phyloP scores from a whole-genome alignment of 2,329 filamentous ascomycete genomes.

The Stylonectria norvegica region DNA sequence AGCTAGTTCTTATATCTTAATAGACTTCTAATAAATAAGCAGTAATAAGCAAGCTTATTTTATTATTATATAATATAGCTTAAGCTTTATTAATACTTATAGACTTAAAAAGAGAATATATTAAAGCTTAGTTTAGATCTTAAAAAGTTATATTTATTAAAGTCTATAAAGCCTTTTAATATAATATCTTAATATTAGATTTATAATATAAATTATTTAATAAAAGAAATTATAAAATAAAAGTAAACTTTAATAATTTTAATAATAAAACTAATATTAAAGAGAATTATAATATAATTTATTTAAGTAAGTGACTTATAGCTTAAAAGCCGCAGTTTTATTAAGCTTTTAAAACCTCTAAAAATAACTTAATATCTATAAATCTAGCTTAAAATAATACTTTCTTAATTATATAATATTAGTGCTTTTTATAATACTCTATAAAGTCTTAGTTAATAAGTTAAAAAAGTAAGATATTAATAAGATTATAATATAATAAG shows the following conservation, averaged over 20 bases:
- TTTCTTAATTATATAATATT: slow-evolving; percentile 7
- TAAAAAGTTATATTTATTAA: neutral
- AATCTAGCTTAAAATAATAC: too few relatives aligned
- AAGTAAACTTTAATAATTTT: neutral
- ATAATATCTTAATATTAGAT: neutral
- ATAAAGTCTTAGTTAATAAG: slow-evolving; percentile 4
- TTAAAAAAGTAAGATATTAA: neutral
- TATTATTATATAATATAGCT: neutral
- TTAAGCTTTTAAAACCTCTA: neutral
- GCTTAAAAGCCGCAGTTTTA: slow-evolving; percentile 5
- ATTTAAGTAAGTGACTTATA: slow-evolving; percentile 2
- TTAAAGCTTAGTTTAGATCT: neutral
- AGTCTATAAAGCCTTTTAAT: too few relatives aligned
- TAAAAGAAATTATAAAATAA: neutral
- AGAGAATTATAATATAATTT: slow-evolving; percentile 2
- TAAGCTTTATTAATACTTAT: neutral
- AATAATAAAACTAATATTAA: too few relatives aligned
- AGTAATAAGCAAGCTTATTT: too few relatives aligned
- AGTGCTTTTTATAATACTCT: slow-evolving; percentile 9
- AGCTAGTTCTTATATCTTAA: too few relatives aligned
- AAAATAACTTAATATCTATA: slow-evolving; percentile 1
- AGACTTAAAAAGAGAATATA: neutral
- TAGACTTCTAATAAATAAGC: too few relatives aligned
- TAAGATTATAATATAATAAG: slow-evolving; percentile 3
- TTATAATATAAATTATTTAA: slow-evolving; percentile 2